Evolutionary conservation across 1,284 basidiomycete species (phyloP).

Genomic region (Thelephora terrestris): DNA sequence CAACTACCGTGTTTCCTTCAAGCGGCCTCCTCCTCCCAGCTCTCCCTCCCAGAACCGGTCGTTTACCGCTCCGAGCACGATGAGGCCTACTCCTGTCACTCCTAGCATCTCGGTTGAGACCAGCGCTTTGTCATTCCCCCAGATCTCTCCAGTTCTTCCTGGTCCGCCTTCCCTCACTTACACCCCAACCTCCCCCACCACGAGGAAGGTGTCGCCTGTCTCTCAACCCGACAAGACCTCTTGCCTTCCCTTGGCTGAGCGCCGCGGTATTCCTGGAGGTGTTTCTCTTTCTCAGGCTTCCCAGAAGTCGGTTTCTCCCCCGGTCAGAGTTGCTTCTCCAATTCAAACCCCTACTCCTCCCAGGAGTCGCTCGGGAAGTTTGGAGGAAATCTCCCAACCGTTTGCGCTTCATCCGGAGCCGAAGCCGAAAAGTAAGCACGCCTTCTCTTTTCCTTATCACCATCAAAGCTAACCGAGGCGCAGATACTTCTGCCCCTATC

Average conservation of each 20-base stretch:
- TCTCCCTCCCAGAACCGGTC: constrained; percentile 23
- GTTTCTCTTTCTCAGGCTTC: constrained; percentile 7
- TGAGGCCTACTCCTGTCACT: constrained; percentile 25
- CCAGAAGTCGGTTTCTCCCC: constrained; percentile 27
- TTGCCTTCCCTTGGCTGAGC: too few species aligned
- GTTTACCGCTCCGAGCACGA: constrained; percentile 26
- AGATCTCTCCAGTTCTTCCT: constrained; percentile 1
- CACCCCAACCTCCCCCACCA: background rate
- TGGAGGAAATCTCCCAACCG: background rate
- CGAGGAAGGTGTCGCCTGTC: background rate
- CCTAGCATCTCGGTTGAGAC: constrained; percentile 6
- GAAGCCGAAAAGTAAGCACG: too few species aligned
- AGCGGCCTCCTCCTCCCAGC: constrained; percentile 16
- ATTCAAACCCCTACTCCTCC: background rate
- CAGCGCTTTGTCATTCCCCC: constrained; percentile 9
- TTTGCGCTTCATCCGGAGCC: too few species aligned
- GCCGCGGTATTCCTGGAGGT: too few species aligned
- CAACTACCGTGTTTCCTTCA: constrained; percentile 72
- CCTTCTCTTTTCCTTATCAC: background rate
- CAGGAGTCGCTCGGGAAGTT: background rate
- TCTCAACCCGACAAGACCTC: too few species aligned
- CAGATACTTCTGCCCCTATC: background rate
- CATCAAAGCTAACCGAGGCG: background rate
- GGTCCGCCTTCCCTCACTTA: background rate
- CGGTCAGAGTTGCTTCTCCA: background rate